Evolutionary conservation across 257 asterid genomes (phyloP), one percentile per base, ranked within the genome.

Genomic region (Przewalskia tangutica): DNA sequence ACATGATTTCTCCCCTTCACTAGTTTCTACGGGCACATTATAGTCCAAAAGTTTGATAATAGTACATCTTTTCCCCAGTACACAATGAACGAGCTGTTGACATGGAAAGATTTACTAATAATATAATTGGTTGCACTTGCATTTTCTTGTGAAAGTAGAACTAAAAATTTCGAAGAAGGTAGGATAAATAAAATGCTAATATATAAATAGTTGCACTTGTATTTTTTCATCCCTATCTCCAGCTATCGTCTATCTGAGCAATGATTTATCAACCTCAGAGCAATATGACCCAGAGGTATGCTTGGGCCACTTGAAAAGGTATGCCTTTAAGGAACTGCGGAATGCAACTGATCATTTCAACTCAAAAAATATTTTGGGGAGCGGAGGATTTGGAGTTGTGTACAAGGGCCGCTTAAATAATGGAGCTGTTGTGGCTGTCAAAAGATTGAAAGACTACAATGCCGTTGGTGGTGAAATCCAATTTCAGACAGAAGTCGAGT

Each of bases 381-480:
- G 67, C 48, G 90, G 90, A 9, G 90, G 89, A 7, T 88, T 85
- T 58, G 90, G 90, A 9, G 82, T 77, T 32, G 90, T 88, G 44
- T 88, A 88, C 83, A 85, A 48, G 58, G 90, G 90, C 4, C 10
- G 73, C 48, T 83, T 88, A n/a, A 46, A 16, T 8, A 82, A 85
- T 62, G 89, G 88, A 2, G 62, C 82, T 2, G 68, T 70, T 14
- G 86, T 88, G 48, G 90, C 89, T 2, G 90, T 88, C 23, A 88
- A 88, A 73, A 75, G 89, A 54, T 81, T 85, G 48, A 88, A 84
- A 23, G 88, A 85, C 36, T 59, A 44, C 27, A 68, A 64, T 16
- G 59, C 75, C 18, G n/a, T 40, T 6, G 85, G 83, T 13, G 88
- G 88, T 44, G 84, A 85, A 62, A 36, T 56, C 48, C 90, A 85